A percentile compares a stretch with the other conserved stretches of the same genome.
These are phyloP conservation scores for Schoenoplectus triqueter DNA, from an alignment of 202 grass and related monocot genomes.

Conservation along the genomic window DNA sequence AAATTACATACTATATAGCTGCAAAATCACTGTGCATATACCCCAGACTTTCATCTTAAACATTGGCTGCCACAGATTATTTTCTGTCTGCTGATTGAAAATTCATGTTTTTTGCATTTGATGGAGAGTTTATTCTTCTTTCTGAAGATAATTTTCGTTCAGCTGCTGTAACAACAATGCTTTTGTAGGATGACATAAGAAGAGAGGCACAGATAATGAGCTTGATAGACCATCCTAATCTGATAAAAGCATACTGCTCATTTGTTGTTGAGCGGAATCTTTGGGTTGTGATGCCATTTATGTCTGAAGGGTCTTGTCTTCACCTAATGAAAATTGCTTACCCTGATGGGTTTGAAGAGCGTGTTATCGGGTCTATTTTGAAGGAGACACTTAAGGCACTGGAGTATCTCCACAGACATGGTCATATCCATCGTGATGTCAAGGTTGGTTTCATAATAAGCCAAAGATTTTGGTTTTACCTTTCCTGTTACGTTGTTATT, in stretches of 20 bases:
- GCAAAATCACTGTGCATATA: neutral
- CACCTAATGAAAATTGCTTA: constrained; percentile 96
- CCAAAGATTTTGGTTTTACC: neutral
- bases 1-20: neutral
- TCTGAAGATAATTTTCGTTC: neutral
- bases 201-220: constrained; percentile 98
- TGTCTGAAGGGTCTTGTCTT: constrained; percentile 92
- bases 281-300: constrained; percentile 99
- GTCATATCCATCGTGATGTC: constrained; percentile 95
- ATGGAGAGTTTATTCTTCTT: constrained; percentile 3
- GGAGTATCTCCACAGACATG: constrained; percentile 95
- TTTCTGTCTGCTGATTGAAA: constrained; percentile 20
- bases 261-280: constrained; percentile 83
- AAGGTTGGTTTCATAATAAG: constrained; percentile 60
- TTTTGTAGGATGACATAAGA: constrained; percentile 80
- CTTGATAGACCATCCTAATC: constrained; percentile 92
- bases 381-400: constrained; percentile 98
- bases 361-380: constrained; percentile 85
- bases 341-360: constrained; percentile 93
- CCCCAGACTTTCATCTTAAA: neutral
- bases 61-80: neutral
- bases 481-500: constrained; percentile 6
- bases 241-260: constrained; percentile 89
- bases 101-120: neutral
- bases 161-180: constrained; percentile 21